These are phyloP conservation scores for Pichia deserticola DNA, from an alignment of 805 yeast genomes.

Conservation along the genomic window DNA sequence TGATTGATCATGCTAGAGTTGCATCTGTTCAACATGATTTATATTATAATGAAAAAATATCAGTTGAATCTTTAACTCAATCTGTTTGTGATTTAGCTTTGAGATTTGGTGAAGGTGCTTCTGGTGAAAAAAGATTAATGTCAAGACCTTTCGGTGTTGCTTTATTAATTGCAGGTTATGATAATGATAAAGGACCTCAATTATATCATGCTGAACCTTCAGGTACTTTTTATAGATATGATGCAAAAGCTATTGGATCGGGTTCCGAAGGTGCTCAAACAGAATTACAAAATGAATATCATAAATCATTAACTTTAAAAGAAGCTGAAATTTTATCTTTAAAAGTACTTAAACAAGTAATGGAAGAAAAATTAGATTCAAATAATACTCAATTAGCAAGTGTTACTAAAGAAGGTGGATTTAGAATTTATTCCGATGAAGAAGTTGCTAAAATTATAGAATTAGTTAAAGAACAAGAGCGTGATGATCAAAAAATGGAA, in stretches of 20 bases:
- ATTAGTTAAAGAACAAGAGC: constrained; percentile 62
- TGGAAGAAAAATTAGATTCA: constrained; percentile 97
- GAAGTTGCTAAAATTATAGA: constrained; percentile 78
- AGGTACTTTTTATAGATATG: constrained; percentile 95
- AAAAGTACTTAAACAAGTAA: constrained; percentile 90
- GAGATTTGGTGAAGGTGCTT: constrained; percentile 95
- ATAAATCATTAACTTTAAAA: constrained; percentile 77
- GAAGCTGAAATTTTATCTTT: constrained; percentile 90
- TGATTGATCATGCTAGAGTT: constrained; percentile 97
- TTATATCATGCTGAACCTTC: constrained; percentile 98
- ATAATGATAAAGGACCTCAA: constrained; percentile 90
- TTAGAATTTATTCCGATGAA: constrained; percentile 74
- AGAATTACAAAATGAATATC: constrained; percentile 94
- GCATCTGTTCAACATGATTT: constrained; percentile 79
- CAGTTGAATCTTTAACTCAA: constrained; percentile 90
- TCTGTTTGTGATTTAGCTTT: constrained; percentile 94
- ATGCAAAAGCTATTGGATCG: constrained; percentile 98
- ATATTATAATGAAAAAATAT: constrained; percentile 86
- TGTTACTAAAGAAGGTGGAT: constrained; percentile 81
- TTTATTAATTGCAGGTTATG: constrained; percentile 87
- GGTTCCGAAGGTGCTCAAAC: constrained; percentile 99
- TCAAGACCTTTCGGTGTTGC: constrained; percentile 99
- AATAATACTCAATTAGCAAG: constrained; percentile 92
- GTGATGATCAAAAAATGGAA: constrained; percentile 26
- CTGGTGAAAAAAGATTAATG: constrained; percentile 92